phyloP scores from a whole-genome alignment of 2,329 filamentous ascomycete species.

The Thermothelomyces thermophilus region DNA sequence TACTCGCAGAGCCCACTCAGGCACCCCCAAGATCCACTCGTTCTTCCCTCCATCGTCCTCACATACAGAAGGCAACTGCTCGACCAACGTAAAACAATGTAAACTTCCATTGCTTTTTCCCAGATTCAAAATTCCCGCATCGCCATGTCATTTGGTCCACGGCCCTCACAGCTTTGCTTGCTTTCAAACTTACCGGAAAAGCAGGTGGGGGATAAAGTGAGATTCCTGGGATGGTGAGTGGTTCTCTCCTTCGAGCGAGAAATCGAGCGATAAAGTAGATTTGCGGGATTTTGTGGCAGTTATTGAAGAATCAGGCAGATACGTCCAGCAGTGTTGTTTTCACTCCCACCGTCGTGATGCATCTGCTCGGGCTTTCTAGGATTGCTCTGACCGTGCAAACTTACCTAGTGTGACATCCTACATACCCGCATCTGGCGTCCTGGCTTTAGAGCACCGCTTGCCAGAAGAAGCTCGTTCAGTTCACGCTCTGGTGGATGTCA shows the following conservation, averaged over 20 bases:
- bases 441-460: conserved; percentile 64
- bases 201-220: conserved; percentile 66
- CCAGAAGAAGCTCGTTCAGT: conserved; percentile 39
- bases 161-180: conserved; percentile 59
- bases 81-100: too few relatives aligned
- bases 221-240: conserved; percentile 87
- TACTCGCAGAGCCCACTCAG: too few relatives aligned
- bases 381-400: conserved; percentile 9
- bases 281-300: too few relatives aligned
- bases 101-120: too few relatives aligned
- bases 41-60: too few relatives aligned
- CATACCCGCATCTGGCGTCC: conserved; percentile 47
- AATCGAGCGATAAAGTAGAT: too few relatives aligned
- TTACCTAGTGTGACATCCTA: conserved; percentile 44
- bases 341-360: too few relatives aligned
- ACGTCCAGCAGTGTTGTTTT: background rate
- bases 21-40: too few relatives aligned
- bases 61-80: too few relatives aligned
- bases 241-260: too few relatives aligned
- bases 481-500: conserved; percentile 60
- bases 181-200: conserved; percentile 52
- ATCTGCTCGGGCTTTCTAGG: background rate
- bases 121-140: too few relatives aligned
- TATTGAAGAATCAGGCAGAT: background rate
- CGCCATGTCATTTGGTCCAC: conserved; percentile 51